Conservation (phyloP, 768 basidiomycete genomes). For the Exidia glandulosa region DNA sequence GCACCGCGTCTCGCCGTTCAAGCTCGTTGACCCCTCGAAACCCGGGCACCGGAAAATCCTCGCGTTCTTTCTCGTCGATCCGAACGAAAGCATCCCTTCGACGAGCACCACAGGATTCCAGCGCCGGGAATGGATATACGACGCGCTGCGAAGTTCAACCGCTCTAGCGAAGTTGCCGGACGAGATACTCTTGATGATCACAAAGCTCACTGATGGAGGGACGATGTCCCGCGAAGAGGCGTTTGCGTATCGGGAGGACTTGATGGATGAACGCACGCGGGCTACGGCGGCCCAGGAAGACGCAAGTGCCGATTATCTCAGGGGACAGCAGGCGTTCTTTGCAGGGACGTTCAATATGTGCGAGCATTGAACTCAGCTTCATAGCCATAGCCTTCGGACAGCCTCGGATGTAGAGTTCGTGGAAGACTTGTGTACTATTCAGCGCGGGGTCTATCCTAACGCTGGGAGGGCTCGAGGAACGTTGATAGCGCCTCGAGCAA, state of each 20-base stretch:
- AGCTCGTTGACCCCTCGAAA: constrained; percentile 28
- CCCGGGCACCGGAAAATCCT: constrained; percentile 34
- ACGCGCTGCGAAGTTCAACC: constrained; percentile 18
- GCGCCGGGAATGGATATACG: constrained; percentile 34
- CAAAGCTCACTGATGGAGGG: constrained; percentile 28
- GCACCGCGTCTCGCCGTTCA: constrained; percentile 28
- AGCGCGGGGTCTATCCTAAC: too few relatives aligned
- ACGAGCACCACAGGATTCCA: constrained; percentile 39
- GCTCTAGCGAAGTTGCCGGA: constrained; percentile 27
- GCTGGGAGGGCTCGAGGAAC: too few relatives aligned
- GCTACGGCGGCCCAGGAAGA: constrained; percentile 35
- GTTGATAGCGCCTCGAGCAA: too few relatives aligned
- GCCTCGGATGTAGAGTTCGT: too few relatives aligned
- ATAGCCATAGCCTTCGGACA: too few relatives aligned
- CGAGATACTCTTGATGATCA: constrained; percentile 34
- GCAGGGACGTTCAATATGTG: constrained; percentile 41
- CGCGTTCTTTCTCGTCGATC: constrained; percentile 35
- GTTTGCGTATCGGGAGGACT: constrained; percentile 16
- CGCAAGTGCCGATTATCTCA: too few relatives aligned
- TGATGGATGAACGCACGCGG: constrained; percentile 22
- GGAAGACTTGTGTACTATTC: too few relatives aligned
- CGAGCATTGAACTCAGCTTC: too few relatives aligned
- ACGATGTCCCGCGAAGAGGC: constrained; percentile 31
- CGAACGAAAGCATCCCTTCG: constrained; percentile 25
- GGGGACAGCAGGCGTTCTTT: constrained; percentile 35